A percentile compares a stretch with the other conserved stretches of the same genome.
Conservation (phyloP, 257 asterid genomes). For the Solanum piurae region DNA sequence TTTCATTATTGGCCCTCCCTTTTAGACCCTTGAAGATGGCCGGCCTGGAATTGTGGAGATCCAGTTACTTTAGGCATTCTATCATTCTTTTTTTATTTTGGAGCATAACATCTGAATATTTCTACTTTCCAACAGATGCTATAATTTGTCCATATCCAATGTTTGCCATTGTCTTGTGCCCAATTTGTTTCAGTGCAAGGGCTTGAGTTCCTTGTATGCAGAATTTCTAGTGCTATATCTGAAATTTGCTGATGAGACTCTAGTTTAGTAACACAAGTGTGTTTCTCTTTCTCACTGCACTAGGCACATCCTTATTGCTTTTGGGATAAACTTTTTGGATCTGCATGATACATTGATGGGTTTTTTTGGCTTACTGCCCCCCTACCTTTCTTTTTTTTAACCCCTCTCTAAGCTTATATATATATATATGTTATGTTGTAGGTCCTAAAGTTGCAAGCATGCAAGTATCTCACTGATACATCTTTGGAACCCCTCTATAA, state of each 20-base stretch:
- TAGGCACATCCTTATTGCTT: not conserved
- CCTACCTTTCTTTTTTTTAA: not conserved
- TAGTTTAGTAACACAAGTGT: not conserved
- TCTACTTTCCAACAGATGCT: not conserved
- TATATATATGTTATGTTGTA: not conserved
- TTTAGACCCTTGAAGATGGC: not conserved
- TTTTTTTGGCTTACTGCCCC: not conserved
- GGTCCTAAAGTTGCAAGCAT: slow-evolving; percentile 99
- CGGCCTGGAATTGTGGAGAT: not conserved
- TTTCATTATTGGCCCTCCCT: not conserved
- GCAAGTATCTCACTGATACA: slow-evolving; percentile 80
- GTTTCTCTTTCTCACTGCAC: not conserved
- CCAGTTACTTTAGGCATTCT: not conserved
- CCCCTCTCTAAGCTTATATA: not conserved
- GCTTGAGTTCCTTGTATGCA: not conserved
- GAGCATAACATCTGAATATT: not conserved
- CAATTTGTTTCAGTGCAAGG: not conserved
- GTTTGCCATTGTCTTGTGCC: not conserved
- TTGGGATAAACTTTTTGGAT: not conserved
- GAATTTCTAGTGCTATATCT: not conserved
- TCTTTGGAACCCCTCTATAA: slow-evolving; percentile 90
- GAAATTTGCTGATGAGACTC: not conserved
- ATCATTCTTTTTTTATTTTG: not conserved
- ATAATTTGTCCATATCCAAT: not conserved
- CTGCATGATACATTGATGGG: not conserved